Evolutionary conservation across 2,329 filamentous ascomycete genomes (phyloP), one percentile per base, ranked within the genome.

Genomic region (Elsinoe australis): DNA sequence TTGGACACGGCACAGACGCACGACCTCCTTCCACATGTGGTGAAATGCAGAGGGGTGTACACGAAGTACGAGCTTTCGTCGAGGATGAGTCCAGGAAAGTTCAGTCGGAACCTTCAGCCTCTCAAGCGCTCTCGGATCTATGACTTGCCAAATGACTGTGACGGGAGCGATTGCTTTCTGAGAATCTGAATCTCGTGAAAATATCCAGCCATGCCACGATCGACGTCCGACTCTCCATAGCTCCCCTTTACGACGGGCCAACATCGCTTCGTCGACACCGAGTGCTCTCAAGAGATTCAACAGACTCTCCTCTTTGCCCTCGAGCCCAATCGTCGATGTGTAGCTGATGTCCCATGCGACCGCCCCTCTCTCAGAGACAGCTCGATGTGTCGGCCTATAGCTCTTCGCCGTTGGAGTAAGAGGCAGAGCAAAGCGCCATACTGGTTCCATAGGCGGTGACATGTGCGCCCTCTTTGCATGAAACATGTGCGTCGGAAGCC

Each of bases 341-440:
- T 95, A 98, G 63, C 89, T 96, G 71, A 80, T 86, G 66, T 98
- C 92, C 88, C 90, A 96, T 1, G 82, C 82, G 34, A 96, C 72
- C 17, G 83, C 83, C 4, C 92, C 89, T 54, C 82, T 79, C 46
- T 82, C 75, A 21, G 81, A 80, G 46, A 81, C 79, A 17, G 87
- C 83, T 54, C 89, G 80, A 69, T 96, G 88, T 0, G 87, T 92
- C 36, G 87, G 80, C 44, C 92, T 75, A 62, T 95, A 95, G 45
- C 83, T 82, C 70, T 98, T 98, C 61, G 87, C 82, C 21, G 85
- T 94, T 0, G 90, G 87, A 3, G 85, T 87, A 54, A 94, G 64
- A 0, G 89, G 87, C 18, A 96, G 71, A 1, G 87, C 80, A 64
- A 95, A 95, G 32, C 88, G 78, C 92, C 92, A 98, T n/a, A 92